phyloP scores from a whole-genome alignment of 192 early-diverging fungal genomes.

The Backusella tarrabulga region DNA sequence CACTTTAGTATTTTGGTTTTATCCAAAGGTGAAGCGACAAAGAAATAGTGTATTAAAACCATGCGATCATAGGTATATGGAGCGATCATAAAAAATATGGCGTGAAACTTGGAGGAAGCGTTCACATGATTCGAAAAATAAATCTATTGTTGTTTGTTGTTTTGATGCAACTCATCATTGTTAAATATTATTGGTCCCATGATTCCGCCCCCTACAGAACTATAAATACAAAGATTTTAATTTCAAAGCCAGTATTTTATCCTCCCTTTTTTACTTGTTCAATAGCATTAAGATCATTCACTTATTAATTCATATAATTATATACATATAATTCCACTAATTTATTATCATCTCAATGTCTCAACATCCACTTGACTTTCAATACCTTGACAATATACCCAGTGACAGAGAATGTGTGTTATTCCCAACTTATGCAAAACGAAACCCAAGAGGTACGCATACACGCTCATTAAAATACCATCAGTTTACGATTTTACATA shows the following conservation, averaged over 20 bases:
- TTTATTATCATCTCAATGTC: neutral
- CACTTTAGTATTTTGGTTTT: neutral
- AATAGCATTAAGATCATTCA: neutral
- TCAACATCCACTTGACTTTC: neutral
- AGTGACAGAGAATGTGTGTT: slow-evolving; percentile 37
- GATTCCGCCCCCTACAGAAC: neutral
- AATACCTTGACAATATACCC: neutral
- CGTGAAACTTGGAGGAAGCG: neutral
- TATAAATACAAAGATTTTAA: neutral
- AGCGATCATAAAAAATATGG: neutral
- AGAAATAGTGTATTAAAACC: neutral
- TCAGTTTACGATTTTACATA: too few species aligned
- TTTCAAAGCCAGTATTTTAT: neutral
- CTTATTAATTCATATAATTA: neutral
- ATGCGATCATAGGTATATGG: neutral
- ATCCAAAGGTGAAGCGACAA: neutral
- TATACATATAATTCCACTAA: neutral
- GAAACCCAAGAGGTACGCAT: slow-evolving; percentile 22
- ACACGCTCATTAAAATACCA: neutral
- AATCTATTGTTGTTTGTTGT: neutral
- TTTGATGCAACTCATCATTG: neutral
- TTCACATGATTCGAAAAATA: neutral
- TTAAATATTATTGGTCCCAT: slow-evolving; percentile 1
- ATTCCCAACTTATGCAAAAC: slow-evolving; percentile 51
- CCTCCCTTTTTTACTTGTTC: neutral